Conservation (phyloP, 1,284 basidiomycete genomes). For the Marasmius fiardii region DNA sequence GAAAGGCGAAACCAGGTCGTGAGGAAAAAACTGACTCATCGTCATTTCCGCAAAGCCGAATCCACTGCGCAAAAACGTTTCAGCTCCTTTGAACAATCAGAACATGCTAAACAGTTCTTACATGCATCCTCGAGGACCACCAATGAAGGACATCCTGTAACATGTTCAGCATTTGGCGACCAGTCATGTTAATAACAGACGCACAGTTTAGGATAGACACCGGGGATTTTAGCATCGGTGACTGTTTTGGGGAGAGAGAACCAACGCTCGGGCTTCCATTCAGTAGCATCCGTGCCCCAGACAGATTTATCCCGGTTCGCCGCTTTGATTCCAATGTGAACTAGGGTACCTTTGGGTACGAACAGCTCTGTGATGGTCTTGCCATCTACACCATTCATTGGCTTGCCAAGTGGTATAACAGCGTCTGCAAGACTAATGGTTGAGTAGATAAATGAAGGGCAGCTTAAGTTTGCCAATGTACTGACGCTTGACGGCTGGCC, state of each 20-base stretch:
- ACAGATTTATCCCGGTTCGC: not conserved
- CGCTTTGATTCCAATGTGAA: not conserved
- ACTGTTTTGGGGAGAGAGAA: not conserved
- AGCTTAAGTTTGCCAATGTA: too few species aligned
- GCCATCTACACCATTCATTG: not conserved
- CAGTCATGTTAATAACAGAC: not conserved
- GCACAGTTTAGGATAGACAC: not conserved
- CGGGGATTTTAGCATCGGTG: not conserved
- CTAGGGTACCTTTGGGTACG: conserved; percentile 1
- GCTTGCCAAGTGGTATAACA: not conserved
- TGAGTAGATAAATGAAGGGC: too few species aligned
- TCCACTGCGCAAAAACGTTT: not conserved
- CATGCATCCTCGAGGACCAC: not conserved
- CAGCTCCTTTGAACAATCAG: too few species aligned
- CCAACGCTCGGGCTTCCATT: conserved; percentile 7
- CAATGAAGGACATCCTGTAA: not conserved
- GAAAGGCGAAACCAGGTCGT: too few species aligned
- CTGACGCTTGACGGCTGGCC: not conserved
- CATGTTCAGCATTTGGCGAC: not conserved
- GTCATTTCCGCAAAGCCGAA: not conserved
- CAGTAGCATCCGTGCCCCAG: conserved; percentile 2
- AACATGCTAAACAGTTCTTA: not conserved
- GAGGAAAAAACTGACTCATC: too few species aligned
- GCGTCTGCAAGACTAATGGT: not conserved
- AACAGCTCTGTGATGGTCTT: not conserved